These are phyloP conservation scores for Eucalyptus curtisii DNA, from an alignment of 345 rosid genomes.

Conservation along the genomic window DNA sequence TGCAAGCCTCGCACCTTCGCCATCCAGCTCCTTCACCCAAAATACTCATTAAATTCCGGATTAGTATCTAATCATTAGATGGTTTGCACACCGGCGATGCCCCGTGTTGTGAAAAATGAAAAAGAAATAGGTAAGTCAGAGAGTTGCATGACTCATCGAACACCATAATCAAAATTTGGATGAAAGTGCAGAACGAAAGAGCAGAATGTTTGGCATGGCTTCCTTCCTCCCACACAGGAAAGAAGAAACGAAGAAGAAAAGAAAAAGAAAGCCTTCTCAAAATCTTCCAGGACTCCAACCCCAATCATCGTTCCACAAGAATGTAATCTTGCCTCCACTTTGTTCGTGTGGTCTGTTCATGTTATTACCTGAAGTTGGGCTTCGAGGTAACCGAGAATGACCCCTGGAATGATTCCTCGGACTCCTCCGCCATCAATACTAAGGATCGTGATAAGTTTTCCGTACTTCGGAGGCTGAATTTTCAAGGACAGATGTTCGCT, in stretches of 20 bases:
- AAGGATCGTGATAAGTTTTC: constrained; percentile 46
- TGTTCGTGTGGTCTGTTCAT: neutral
- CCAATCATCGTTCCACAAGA: neutral
- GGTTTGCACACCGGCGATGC: neutral
- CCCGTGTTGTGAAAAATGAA: neutral
- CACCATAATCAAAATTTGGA: neutral
- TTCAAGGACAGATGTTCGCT: neutral
- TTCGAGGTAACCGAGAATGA: constrained; percentile 53
- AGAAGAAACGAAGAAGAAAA: neutral
- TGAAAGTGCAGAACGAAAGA: neutral
- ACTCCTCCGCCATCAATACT: constrained; percentile 84
- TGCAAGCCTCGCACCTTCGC: neutral
- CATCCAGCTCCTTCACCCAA: neutral
- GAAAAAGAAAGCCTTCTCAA: neutral
- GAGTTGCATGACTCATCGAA: neutral
- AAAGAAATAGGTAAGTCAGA: neutral
- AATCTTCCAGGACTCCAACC: neutral
- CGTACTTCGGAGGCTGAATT: constrained; percentile 30
- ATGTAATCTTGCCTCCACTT: neutral
- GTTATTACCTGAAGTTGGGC: constrained; percentile 60
- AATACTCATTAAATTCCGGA: neutral
- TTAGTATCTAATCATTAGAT: neutral
- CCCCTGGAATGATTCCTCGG: constrained; percentile 57
- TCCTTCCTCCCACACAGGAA: neutral
- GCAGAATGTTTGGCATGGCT: neutral